Conservation (phyloP, 2,329 filamentous ascomycete genomes). For the Zopfia rhizophila region DNA sequence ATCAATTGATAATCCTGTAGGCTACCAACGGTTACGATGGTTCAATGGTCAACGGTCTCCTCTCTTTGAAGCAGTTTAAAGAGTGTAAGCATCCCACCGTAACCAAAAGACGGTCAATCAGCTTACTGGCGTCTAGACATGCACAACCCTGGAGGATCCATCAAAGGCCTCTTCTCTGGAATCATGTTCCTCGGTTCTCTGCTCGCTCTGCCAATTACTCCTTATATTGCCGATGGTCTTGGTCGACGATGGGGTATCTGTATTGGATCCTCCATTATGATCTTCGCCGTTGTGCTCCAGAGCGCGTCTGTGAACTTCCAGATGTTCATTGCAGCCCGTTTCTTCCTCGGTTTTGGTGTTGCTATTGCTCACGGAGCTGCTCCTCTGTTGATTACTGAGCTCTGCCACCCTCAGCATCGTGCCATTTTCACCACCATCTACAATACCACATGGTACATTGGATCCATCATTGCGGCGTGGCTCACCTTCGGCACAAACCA, state of each 20-base stretch:
- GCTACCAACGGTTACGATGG: constrained; percentile 32
- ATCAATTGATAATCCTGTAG: constrained; percentile 2
- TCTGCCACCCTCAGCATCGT: constrained; percentile 52
- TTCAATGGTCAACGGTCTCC: constrained; percentile 39
- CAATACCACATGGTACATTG: constrained; percentile 64
- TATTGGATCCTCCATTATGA: constrained; percentile 34
- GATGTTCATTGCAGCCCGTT: constrained; percentile 40
- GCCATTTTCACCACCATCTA: constrained; percentile 41
- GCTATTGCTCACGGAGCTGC: constrained; percentile 37
- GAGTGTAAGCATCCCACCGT: constrained; percentile 23
- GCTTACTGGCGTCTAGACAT: constrained; percentile 24
- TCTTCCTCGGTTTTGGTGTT: constrained; percentile 40
- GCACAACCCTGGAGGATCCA: constrained; percentile 29
- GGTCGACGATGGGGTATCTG: constrained; percentile 32
- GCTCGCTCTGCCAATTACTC: constrained; percentile 33
- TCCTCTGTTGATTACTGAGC: constrained; percentile 55
- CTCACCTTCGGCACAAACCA: constrained; percentile 56
- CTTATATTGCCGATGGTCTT: constrained; percentile 38
- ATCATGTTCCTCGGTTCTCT: constrained; percentile 39
- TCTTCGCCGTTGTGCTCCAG: constrained; percentile 36
- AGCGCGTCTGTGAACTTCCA: constrained; percentile 29
- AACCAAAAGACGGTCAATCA: background rate
- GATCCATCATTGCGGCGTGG: constrained; percentile 63
- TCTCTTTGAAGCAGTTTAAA: constrained; percentile 33
- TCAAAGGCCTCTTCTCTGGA: constrained; percentile 35